Evolutionary conservation across 257 asterid genomes (phyloP), one percentile per base, ranked within the genome.

Genomic region (Penstemon newberryi): DNA sequence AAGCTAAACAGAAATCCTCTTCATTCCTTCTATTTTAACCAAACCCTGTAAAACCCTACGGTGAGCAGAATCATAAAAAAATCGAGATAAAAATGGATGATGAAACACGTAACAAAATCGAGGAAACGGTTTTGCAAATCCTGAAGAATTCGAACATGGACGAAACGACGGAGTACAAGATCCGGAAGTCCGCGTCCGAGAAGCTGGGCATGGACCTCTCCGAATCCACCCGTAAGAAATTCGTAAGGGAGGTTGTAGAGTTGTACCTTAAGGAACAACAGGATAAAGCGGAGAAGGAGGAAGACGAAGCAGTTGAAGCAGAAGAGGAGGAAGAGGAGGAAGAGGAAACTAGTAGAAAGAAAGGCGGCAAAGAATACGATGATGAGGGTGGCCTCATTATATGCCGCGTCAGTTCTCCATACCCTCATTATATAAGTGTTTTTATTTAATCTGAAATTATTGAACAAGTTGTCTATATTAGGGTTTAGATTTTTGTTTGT

Each of bases 371-470:
- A 25, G 33, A 25, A 25, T 25, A 25, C 33, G 33, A 25, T 25
- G 33, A 89, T 40, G 97, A 85, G 11, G 97, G 97, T 15, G 91
- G 89, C 51, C 93, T 87, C 74, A 91, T 94, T 41, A 62, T 89
- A 60, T 94, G 99, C 80, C 85, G 96, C 72, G 96, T 91, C 57
- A 79, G 94, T 72, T 60, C 10, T 53, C 46, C 50, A 46, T 33
- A 9, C 33, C 33, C 33, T 25, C 33, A 25, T 25, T 25, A 25
- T 25, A 25, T 25, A 25, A 25, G 33, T 25, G 33, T 25, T 25
- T 25, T 25, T 25, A 25, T 25, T 25, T 25, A 25, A 25, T 25
- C 33, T 25, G 3, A 25, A 2, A 25, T 25, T 25, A 43, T 5
- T 52, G 7, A 13, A 50, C 45, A 8, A 11, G 52, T 18, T 52